Evolutionary conservation across 768 basidiomycete genomes (phyloP), one percentile per base, ranked within the genome.

Genomic region (Plicaturopsis crispa): DNA sequence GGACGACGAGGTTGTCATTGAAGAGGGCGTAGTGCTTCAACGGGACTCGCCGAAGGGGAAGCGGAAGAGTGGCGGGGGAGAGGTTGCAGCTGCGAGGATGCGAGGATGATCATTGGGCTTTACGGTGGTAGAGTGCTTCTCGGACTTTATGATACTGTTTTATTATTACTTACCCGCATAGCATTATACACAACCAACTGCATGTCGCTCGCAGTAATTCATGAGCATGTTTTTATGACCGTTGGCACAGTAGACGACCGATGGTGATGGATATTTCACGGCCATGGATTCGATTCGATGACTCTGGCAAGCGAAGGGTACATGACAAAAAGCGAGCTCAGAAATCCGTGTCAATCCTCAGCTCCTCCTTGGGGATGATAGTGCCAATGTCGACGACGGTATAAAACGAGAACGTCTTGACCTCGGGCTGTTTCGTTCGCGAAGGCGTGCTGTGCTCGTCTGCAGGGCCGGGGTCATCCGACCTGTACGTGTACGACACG

Each of bases 401-500:
- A 53, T 87, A 92, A 59, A 94, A 96, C 21, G 84, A 78, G 57
- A 94, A 93, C 5, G 84, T 88, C 63, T 90, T 91, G 48, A 80
- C 76, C 54, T 87, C 86, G 2, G 82, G 76, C 1, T 54, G 42
- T 51, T 67, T 66, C 13, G 67, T 61, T 30, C 68, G 62, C 12
- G 63, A 64, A n/a, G 60, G 65, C 36, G 49, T 65, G 18, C 72
- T 72, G 36, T 73, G 75, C 43, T 76, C 73, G 37, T 82, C 80
- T 1, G 77, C 73, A 11, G 77, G 74, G 2, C 76, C 68, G 17
- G 80, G 72, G 43, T 96, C 93, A 51, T 98, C 94, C 1, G 89
- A 84, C 23, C 85, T 77, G 56, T 98, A 99, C 0, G 91, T 94
- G 59, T 90, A 97, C 3, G 89, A 78, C 2, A 99, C 84, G 44